Evolutionary conservation across 768 basidiomycete species (phyloP), one percentile per base, ranked within the genome.

Genomic region (Boletus tylopilopsis): DNA sequence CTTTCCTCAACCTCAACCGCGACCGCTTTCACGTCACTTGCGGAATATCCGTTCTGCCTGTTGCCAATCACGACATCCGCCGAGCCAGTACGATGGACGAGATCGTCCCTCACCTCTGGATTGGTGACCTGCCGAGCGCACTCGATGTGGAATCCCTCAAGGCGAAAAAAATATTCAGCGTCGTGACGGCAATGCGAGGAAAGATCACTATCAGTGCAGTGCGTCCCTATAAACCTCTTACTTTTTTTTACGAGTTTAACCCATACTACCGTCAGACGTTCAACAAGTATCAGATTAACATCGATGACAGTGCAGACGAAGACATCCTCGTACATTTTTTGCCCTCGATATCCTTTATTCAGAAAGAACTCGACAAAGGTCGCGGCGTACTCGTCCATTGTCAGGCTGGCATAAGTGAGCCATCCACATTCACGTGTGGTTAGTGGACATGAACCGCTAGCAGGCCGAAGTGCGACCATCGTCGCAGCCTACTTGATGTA

Each of bases 401-500:
- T 63, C 85, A 90, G 50, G 91, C 90, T 21, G 94, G 94, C 22
- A 76, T 91, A 68, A 91, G 90, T 90, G 68, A 64, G 87, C 78
- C 41, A 6, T 45, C 38, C 12, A 19, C 12, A 23, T 44, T 16
- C 37, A 4, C 46, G 4, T 19, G 16, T n/a, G 43, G 40, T 22
- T 21, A 1, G 40, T 15, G 34, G 54, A 39, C 43, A 45, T 13
- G 32, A 55, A 38, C 39, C 53, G 21, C 25, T 55, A 18, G 37
- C 53, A 91, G 88, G 88, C 60, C 81, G 94, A 21, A 93, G 90
- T 55, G 83, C 85, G 7, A 87, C 90, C 2, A 83, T 95, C 40
- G 85, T 88, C 7, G 84, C 90, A 2, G 94, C 93, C 5, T 96
- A 92, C 61, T 71, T 96, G 38, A 94, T 96, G 90, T 80, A 86